A percentile compares a stretch with the other conserved stretches of the same genome.
These are phyloP conservation scores for Tricholoma saponaceum DNA, from an alignment of 768 basidiomycete genomes.

Conservation along the genomic window DNA sequence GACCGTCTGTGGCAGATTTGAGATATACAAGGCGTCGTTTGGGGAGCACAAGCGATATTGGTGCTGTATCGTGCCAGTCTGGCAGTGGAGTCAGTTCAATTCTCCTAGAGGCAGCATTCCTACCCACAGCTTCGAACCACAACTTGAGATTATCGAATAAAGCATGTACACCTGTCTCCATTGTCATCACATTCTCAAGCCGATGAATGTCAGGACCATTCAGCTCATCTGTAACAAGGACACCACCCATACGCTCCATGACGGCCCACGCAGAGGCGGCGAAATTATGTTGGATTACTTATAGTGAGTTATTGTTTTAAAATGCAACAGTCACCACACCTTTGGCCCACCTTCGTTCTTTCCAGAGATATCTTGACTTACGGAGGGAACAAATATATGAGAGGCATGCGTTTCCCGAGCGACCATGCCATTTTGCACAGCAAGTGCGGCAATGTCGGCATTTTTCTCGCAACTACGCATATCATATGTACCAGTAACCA, in stretches of 20 bases:
- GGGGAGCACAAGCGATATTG: conserved; percentile 2
- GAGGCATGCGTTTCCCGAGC: not conserved
- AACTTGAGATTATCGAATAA: conserved; percentile 12
- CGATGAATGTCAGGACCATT: conserved; percentile 22
- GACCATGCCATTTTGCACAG: too few relatives aligned
- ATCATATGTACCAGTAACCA: conserved; percentile 7
- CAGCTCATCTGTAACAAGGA: conserved; percentile 13
- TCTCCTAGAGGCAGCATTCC: not conserved
- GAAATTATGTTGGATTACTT: conserved; percentile 12
- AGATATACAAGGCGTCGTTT: not conserved
- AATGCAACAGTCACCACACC: too few relatives aligned
- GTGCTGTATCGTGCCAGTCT: not conserved
- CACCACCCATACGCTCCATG: conserved; percentile 8
- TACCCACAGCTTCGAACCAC: conserved; percentile 15
- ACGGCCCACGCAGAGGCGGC: conserved; percentile 15
- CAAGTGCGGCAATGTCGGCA: too few relatives aligned
- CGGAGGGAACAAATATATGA: conserved; percentile 3
- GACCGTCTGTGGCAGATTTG: conserved; percentile 3
- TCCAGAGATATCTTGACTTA: not conserved
- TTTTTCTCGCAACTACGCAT: too few relatives aligned
- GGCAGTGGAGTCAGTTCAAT: too few relatives aligned
- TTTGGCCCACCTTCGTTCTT: not conserved
- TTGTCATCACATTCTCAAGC: conserved; percentile 21
- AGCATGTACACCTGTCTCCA: conserved; percentile 1
- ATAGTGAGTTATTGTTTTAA: too few relatives aligned